Conservation (phyloP, 768 basidiomycete species). For the Dacryopinax spathularia region DNA sequence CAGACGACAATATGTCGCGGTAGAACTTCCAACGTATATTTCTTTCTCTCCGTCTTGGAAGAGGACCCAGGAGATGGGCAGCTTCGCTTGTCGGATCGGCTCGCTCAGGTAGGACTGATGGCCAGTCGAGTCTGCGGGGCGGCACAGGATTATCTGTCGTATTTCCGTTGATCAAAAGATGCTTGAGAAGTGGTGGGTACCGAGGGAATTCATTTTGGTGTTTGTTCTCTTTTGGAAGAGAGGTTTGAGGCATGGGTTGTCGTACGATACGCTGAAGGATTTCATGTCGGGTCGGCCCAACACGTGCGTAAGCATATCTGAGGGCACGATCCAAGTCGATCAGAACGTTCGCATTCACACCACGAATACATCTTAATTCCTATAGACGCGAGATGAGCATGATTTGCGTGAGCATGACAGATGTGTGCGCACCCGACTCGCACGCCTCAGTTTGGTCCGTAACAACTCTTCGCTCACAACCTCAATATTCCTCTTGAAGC, state of each 20-base stretch:
- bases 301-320: background rate
- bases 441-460: background rate
- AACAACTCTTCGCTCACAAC: background rate
- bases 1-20: slow-evolving; percentile 11
- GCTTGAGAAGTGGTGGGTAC: slow-evolving; percentile 46
- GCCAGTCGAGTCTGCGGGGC: slow-evolving; percentile 29
- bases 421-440: background rate
- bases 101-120: slow-evolving; percentile 43
- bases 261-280: slow-evolving; percentile 39
- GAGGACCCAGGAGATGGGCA: slow-evolving; percentile 42
- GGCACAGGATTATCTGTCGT: slow-evolving; percentile 32
- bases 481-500: background rate
- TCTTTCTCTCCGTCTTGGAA: slow-evolving; percentile 59
- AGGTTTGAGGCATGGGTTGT: slow-evolving; percentile 30
- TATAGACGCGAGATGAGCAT: background rate
- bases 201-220: slow-evolving; percentile 49
- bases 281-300: background rate
- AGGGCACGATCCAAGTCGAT: background rate
- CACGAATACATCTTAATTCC: background rate
- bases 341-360: background rate
- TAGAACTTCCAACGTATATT: slow-evolving; percentile 62
- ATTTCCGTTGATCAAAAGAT: slow-evolving; percentile 47
- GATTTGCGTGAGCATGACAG: background rate
- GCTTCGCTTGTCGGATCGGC: slow-evolving; percentile 46
- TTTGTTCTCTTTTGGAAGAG: slow-evolving; percentile 37